Evolutionary conservation across 2,329 filamentous ascomycete genomes (phyloP), one percentile per base, ranked within the genome.

Genomic region (Scytalidium sp.): DNA sequence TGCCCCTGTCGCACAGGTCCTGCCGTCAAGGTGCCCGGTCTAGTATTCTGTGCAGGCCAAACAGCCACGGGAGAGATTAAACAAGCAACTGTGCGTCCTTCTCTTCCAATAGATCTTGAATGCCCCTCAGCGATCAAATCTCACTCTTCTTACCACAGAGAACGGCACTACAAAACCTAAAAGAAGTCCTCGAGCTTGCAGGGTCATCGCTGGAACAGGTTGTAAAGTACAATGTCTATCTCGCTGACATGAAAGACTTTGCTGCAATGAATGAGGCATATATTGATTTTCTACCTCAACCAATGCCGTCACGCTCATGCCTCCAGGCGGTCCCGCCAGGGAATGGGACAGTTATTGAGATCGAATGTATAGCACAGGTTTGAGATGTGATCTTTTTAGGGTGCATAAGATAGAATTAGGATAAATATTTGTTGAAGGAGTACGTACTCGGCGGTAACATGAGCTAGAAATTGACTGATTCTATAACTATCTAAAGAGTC

Each of bases 61-160:
- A 75, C 72, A n/a, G 72, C 71, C n/a, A 73, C 71, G 7, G 72
- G 72, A 46, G 72, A 75, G 53, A 75, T 75, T 46, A 73, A 72
- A 59, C 67, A 73, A 50, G 72, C 72, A 32, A 74, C 71, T 13
- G 70, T 73, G 54, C 49, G 67, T 56, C 27, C n/a, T 32, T 36
- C 49, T n/a, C n/a, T n/a, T n/a, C n/a, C n/a, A n/a, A n/a, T n/a
- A n/a, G n/a, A n/a, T n/a, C n/a, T n/a, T n/a, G n/a, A n/a, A n/a
- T n/a, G n/a, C n/a, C n/a, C n/a, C n/a, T n/a, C n/a, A n/a, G n/a
- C n/a, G n/a, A n/a, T n/a, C 46, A 41, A 22, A 19, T 19, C 20
- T 46, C n/a, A 10, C 41, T 46, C 19, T 29, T 47, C 23, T 46
- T 49, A 19, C 42, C 25, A 49, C 22, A 19, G 21, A 27, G 32